Base-by-base conservation (phyloP, 805 yeast genomes). In the Torulaspora indica region DNA sequence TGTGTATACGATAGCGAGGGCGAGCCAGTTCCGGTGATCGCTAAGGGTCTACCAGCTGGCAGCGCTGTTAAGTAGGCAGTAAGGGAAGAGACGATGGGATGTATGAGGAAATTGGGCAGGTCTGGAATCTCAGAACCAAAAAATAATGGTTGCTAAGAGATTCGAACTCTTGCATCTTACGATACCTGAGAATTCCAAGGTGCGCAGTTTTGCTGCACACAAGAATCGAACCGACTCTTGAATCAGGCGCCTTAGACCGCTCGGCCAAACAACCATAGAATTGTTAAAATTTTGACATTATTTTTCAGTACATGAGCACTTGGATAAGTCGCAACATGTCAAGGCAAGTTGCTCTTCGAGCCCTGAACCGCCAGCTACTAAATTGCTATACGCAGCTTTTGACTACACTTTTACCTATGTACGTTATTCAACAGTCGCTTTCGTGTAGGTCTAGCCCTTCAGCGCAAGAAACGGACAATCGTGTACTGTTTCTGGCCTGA, bases 241-340 rank as follows among this genome's bases (percentile, higher is more conserved):
- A 45, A 44, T 57, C 50, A 56, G 57, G 51, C 54, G 54, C 54
- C 54, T 50, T 50, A 50, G 54, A 50, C 54, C 54, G 54, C 54
- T 50, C 54, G 54, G 54, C 54, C 56, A 55, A 39, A 56, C 57
- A 45, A 49, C 49, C 46, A 35, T 36, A 23, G 12, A 23, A 14
- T 28, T 35, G 22, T 29, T 7, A 9, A 4, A 10, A 2, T 8
- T 33, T 32, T 14, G 4, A 20, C n/a, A n/a, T n/a, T n/a, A n/a
- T n/a, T n/a, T n/a, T n/a, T n/a, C n/a, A n/a, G n/a, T n/a, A n/a
- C n/a, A n/a, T n/a, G n/a, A n/a, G n/a, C n/a, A n/a, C n/a, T n/a
- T n/a, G n/a, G n/a, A n/a, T n/a, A n/a, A n/a, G n/a, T n/a, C n/a
- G n/a, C n/a, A n/a, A n/a, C n/a, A n/a, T n/a, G n/a, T n/a, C n/a